These are phyloP conservation scores for Ophiocordyceps camponoti-floridani DNA, from an alignment of 2,329 filamentous ascomycete genomes.

Conservation along the genomic window DNA sequence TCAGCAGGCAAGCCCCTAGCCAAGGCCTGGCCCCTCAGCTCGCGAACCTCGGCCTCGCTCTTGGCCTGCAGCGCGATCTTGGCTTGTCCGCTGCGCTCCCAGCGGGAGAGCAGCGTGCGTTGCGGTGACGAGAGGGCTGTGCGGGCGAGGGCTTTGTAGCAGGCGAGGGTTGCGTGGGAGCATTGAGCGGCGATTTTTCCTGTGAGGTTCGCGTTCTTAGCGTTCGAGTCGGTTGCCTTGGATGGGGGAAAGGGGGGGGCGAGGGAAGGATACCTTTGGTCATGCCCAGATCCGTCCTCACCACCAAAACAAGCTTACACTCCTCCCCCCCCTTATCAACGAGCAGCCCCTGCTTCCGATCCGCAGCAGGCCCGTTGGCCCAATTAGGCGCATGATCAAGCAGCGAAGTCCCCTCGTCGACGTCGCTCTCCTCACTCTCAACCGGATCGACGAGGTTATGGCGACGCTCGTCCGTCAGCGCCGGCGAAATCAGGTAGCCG, in stretches of 20 bases:
- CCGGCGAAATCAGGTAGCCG: conserved; percentile 39
- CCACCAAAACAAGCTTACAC: conserved; percentile 85
- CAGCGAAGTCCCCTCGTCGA: conserved; percentile 39
- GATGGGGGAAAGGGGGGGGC: no score
- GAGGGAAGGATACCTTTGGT: conserved; percentile 56
- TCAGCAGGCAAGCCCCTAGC: conserved; percentile 74
- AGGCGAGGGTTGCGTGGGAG: conserved; percentile 89
- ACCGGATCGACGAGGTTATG: conserved; percentile 39
- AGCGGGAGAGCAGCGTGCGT: conserved; percentile 53
- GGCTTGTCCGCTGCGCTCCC: conserved; percentile 75
- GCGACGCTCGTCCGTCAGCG: conserved; percentile 36
- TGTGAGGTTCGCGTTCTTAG: no score
- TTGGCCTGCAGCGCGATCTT: conserved; percentile 89
- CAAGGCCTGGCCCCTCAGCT: conserved; percentile 58
- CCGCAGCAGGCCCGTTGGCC: conserved; percentile 42
- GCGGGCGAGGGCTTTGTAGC: conserved; percentile 68
- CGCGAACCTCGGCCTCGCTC: conserved; percentile 65
- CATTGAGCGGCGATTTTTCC: conserved; percentile 96
- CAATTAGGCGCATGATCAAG: conserved; percentile 53
- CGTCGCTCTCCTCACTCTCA: conserved; percentile 52
- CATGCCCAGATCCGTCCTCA: conserved; percentile 91
- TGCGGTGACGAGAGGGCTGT: conserved; percentile 34
- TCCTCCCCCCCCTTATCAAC: conserved; percentile 40
- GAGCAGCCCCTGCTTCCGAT: conserved; percentile 37
- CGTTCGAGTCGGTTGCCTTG: no score